Evolutionary conservation across 1,284 basidiomycete genomes (phyloP).

Genomic region (Ceratobasidium sp.): DNA sequence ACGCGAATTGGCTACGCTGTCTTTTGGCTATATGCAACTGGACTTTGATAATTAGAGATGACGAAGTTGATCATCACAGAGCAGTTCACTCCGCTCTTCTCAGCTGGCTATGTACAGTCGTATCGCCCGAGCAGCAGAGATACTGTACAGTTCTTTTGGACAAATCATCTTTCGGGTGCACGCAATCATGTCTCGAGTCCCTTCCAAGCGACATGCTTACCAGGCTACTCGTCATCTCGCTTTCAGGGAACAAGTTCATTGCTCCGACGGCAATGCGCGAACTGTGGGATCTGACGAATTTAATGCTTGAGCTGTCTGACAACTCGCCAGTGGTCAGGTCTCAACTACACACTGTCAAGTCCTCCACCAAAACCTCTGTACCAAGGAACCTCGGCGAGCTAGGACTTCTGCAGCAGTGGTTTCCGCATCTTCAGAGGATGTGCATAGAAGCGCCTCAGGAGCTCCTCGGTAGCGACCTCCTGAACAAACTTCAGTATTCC

Average conservation of each 20-base stretch:
- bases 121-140: background rate
- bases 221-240: background rate
- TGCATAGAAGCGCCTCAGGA: background rate
- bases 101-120: background rate
- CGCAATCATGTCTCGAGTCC: background rate
- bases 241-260: background rate
- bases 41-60: background rate
- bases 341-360: background rate
- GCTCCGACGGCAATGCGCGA: slow-evolving; percentile 14
- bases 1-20: background rate
- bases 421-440: slow-evolving; percentile 9
- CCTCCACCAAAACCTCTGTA: background rate
- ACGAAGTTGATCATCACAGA: background rate
- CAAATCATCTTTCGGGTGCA: background rate
- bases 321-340: background rate
- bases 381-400: background rate
- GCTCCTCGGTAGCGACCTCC: background rate
- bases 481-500: background rate
- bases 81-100: slow-evolving; percentile 1
- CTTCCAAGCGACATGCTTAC: background rate
- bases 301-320: background rate
- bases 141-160: background rate
- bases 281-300: background rate
- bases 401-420: slow-evolving; percentile 6
- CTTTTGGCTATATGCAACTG: background rate